Conservation (phyloP, 2,329 filamentous ascomycete genomes). For the Didymella glomerata region DNA sequence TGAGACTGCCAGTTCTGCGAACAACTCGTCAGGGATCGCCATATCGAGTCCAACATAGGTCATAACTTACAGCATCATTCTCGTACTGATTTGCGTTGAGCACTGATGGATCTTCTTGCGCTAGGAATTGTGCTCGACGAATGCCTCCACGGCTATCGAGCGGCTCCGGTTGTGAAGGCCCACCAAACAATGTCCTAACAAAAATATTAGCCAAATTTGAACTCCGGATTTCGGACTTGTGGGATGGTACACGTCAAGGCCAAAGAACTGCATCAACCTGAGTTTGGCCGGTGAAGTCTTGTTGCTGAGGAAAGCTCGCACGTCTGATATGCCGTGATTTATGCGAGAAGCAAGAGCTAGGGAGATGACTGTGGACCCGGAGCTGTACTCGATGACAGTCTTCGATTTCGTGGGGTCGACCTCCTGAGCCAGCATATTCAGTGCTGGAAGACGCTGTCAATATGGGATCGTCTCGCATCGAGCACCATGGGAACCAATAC, state of each 20-base stretch:
- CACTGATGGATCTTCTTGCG: conserved; percentile 52
- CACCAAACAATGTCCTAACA: conserved; percentile 59
- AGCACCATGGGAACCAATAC: conserved; percentile 34
- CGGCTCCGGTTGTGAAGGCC: conserved; percentile 51
- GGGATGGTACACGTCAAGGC: conserved; percentile 29
- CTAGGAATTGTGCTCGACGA: conserved; percentile 23
- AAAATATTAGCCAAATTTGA: not conserved
- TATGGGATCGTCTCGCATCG: not conserved
- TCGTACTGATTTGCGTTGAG: conserved; percentile 67
- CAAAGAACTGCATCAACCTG: conserved; percentile 35
- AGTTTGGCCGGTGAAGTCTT: conserved; percentile 32
- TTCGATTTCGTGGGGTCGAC: conserved; percentile 26
- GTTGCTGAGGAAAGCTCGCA: conserved; percentile 32
- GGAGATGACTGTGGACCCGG: conserved; percentile 35
- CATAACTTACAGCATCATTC: conserved; percentile 52
- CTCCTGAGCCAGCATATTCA: conserved; percentile 32
- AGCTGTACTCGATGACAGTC: conserved; percentile 34
- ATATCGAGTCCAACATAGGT: not conserved
- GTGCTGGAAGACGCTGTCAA: conserved; percentile 10
- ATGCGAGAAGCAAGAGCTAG: conserved; percentile 33
- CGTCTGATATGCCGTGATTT: conserved; percentile 30
- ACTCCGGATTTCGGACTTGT: no score
- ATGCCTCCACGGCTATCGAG: conserved; percentile 32
- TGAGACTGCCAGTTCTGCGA: conserved; percentile 63
- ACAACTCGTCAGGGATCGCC: not conserved